Evolutionary conservation across 352 stramenopile species (phyloP).

Genomic region (Globisporangium polare): DNA sequence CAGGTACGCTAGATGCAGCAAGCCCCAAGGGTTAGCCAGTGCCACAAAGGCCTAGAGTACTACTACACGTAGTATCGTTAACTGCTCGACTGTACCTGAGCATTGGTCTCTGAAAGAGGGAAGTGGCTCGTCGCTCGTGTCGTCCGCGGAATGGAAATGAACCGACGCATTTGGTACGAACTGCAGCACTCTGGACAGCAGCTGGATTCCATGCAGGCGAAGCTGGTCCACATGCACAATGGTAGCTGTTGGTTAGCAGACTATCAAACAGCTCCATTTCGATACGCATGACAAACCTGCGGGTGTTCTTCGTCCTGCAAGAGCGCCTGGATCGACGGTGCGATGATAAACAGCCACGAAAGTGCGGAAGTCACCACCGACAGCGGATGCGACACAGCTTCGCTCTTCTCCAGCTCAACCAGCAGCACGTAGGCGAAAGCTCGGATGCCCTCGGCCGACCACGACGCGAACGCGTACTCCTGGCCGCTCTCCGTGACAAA

Average conservation of each 20-base stretch:
- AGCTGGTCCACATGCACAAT: background rate
- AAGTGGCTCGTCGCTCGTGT: background rate
- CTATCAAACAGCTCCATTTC: too few relatives aligned
- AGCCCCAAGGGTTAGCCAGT: background rate
- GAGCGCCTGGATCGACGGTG: slow-evolving; percentile 35
- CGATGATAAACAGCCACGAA: slow-evolving; percentile 45
- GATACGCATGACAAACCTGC: slow-evolving; percentile 16
- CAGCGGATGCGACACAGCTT: background rate
- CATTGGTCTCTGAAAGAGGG: slow-evolving; percentile 9
- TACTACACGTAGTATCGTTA: too few relatives aligned
- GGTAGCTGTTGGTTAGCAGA: too few relatives aligned
- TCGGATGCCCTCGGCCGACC: slow-evolving; percentile 45
- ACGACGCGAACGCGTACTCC: slow-evolving; percentile 56
- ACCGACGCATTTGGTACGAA: background rate
- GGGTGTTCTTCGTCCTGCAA: slow-evolving; percentile 29
- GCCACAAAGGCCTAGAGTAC: background rate
- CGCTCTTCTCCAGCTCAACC: slow-evolving; percentile 5
- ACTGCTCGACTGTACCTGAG: background rate
- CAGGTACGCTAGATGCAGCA: slow-evolving; percentile 26
- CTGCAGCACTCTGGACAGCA: slow-evolving; percentile 4
- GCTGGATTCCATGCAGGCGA: slow-evolving; percentile 4
- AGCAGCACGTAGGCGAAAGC: slow-evolving; percentile 34
- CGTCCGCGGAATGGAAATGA: background rate
- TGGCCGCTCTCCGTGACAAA: slow-evolving; percentile 46
- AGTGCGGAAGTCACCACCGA: slow-evolving; percentile 26